A percentile compares a stretch with the other conserved stretches of the same genome.
Conservation (phyloP, 768 basidiomycete species). For the Chalciporus sphaerocephalus region DNA sequence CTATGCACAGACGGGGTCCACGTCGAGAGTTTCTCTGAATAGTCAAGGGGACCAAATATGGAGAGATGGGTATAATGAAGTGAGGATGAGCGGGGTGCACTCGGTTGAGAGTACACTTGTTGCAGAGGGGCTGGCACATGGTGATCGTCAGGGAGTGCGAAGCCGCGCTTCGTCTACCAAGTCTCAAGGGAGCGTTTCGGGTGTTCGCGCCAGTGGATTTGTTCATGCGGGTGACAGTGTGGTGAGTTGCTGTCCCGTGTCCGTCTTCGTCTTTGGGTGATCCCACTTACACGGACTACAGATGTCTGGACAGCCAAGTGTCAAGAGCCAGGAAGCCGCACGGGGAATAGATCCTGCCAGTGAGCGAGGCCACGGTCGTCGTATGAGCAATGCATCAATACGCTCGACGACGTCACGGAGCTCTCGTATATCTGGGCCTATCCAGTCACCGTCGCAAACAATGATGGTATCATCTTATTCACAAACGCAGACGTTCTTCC, state of each 20-base stretch:
- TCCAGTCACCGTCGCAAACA: conserved; percentile 16
- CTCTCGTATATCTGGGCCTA: conserved; percentile 22
- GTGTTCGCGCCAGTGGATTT: not conserved
- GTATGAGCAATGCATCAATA: conserved; percentile 19
- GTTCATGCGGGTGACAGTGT: not conserved
- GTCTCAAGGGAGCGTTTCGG: not conserved
- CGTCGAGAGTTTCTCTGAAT: not conserved
- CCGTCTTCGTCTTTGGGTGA: not conserved
- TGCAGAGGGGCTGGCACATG: not conserved
- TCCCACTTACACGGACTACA: not conserved
- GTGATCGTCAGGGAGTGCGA: not conserved
- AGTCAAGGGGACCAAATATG: not conserved
- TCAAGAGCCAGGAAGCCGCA: not conserved
- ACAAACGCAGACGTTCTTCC: conserved; percentile 15
- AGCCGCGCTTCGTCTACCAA: not conserved
- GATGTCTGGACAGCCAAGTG: conserved; percentile 1
- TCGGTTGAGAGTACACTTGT: not conserved
- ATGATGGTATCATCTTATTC: conserved; percentile 16
- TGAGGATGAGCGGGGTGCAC: not conserved
- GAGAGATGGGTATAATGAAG: conserved; percentile 1
- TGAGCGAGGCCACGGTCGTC: conserved; percentile 7
- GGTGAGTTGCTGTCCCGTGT: conserved; percentile 3
- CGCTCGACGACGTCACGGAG: conserved; percentile 14
- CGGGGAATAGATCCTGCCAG: not conserved
- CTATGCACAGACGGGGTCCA: not conserved